Conservation (phyloP, 1,284 basidiomycete genomes). For the Cryptococcus sp. region DNA sequence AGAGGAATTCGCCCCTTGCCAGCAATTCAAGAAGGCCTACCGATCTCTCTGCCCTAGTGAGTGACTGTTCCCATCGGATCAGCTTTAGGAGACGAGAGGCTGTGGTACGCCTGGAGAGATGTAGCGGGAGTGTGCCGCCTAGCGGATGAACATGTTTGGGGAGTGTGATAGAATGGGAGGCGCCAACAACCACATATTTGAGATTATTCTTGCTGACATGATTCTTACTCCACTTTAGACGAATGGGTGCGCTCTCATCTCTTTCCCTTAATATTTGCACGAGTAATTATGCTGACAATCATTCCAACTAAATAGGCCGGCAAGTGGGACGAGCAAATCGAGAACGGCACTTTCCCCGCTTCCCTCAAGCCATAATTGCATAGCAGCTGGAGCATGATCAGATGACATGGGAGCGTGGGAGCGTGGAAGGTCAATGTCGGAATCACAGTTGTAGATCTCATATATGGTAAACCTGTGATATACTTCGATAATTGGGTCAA, state of each 20-base stretch:
- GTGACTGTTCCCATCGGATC: conserved; percentile 50
- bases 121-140: neutral
- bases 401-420: neutral
- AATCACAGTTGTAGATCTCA: too few species aligned
- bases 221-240: conserved; percentile 56
- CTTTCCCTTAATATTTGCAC: conserved; percentile 16
- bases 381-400: neutral
- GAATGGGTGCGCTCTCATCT: conserved; percentile 65
- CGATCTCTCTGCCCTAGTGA: conserved; percentile 96
- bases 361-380: conserved; percentile 70
- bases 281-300: conserved; percentile 13
- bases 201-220: neutral
- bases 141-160: too few species aligned
- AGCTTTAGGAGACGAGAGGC: neutral
- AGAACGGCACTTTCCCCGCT: conserved; percentile 86
- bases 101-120: neutral
- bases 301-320: conserved; percentile 59
- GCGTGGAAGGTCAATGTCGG: too few species aligned
- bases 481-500: too few species aligned
- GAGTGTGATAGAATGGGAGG: too few species aligned
- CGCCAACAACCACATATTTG: too few species aligned
- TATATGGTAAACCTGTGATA: too few species aligned
- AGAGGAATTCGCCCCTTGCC: conserved; percentile 96
- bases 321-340: conserved; percentile 91
- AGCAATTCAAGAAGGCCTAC: conserved; percentile 97